phyloP scores from a whole-genome alignment of 2,329 filamentous ascomycete genomes.

The Pseudocercospora ulei region DNA sequence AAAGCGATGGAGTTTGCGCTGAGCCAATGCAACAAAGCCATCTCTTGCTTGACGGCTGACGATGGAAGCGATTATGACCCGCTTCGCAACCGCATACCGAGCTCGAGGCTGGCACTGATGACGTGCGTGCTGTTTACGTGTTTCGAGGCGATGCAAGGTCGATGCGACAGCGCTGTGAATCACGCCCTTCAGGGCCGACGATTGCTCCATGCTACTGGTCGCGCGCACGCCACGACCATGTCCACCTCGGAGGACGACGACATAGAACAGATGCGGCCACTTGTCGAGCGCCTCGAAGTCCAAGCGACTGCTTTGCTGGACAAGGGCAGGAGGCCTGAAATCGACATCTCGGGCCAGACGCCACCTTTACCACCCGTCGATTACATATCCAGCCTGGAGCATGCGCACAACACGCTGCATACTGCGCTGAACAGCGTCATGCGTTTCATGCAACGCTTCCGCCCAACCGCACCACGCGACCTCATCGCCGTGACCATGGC shows the following conservation, averaged over 20 bases:
- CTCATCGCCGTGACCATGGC: constrained; percentile 30
- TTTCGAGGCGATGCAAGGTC: constrained; percentile 33
- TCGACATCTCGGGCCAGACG: constrained; percentile 25
- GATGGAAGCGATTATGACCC: constrained; percentile 17
- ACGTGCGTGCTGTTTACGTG: constrained; percentile 33
- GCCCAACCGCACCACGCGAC: constrained; percentile 27
- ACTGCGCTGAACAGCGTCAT: constrained; percentile 32
- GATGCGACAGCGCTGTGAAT: constrained; percentile 32
- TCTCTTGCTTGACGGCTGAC: constrained; percentile 28
- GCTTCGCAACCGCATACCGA: constrained; percentile 19
- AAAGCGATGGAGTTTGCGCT: constrained; percentile 32
- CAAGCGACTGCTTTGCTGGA: constrained; percentile 31
- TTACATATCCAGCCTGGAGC: constrained; percentile 29
- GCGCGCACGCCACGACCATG: constrained; percentile 21
- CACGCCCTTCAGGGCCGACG: constrained; percentile 30
- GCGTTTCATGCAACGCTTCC: constrained; percentile 31
- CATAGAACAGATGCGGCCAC: constrained; percentile 31
- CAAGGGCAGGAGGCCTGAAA: constrained; percentile 27
- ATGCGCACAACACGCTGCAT: constrained; percentile 31
- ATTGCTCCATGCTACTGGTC: constrained; percentile 26
- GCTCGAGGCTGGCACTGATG: constrained; percentile 27
- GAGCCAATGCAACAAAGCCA: constrained; percentile 31
- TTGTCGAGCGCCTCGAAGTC: constrained; percentile 31
- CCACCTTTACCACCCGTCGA: constrained; percentile 27
- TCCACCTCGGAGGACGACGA: constrained; percentile 26